Conservation (phyloP, 169 alveolate species). For the Haemoproteus tartakovskyi region DNA sequence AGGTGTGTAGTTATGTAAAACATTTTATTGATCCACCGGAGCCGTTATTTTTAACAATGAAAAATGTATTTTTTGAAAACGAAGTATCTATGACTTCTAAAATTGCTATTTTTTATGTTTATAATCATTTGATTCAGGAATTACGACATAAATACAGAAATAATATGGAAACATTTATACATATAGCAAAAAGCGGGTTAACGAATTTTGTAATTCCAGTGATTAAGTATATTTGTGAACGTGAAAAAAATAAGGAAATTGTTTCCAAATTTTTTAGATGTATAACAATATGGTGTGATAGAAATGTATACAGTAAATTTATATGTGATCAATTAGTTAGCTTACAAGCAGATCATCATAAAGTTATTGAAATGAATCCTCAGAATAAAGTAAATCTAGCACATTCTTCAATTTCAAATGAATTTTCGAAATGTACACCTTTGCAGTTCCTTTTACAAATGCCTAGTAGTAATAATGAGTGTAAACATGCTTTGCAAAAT, state of each 20-base stretch:
- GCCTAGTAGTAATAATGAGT: constrained; percentile 64
- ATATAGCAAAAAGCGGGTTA: constrained; percentile 47
- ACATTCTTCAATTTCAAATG: constrained; percentile 59
- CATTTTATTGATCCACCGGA: constrained; percentile 66
- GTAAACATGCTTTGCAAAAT: constrained; percentile 40
- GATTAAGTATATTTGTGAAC: constrained; percentile 14
- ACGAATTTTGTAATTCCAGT: constrained; percentile 47
- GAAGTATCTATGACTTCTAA: constrained; percentile 23
- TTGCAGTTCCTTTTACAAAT: constrained; percentile 53
- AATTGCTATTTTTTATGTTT: constrained; percentile 62
- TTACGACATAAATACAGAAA: constrained; percentile 39
- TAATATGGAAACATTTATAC: constrained; percentile 13
- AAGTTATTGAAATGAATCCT: constrained; percentile 12
- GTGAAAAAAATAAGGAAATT: constrained; percentile 13
- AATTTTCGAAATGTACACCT: constrained; percentile 44
- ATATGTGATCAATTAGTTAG: constrained; percentile 55
- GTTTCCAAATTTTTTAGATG: constrained; percentile 49
- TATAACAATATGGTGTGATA: constrained; percentile 54
- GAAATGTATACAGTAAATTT: constrained; percentile 50
- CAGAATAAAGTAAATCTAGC: constrained; percentile 24
- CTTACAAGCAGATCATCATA: constrained; percentile 45
- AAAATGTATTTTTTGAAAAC: constrained; percentile 21
- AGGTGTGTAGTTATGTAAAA: constrained; percentile 62
- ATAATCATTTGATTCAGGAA: constrained; percentile 65
- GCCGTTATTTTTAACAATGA: constrained; percentile 25